Percentiles rank a stretch among this genome's conserved stretches.
Conservation (phyloP, 1,284 basidiomycete genomes). For the Rhodotorula sp. region DNA sequence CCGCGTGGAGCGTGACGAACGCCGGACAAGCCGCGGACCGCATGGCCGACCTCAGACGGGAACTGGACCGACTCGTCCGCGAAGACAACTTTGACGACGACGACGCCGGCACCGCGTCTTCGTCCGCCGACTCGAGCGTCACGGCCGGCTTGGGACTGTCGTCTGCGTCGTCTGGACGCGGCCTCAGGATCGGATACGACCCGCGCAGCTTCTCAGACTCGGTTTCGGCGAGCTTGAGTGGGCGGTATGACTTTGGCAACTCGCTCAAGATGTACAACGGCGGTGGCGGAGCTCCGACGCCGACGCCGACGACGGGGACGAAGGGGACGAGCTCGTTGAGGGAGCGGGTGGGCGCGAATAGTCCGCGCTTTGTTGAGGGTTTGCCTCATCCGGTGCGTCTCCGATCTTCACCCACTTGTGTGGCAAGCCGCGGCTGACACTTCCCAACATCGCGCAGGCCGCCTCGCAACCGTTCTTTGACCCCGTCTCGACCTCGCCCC, state of each 20-base stretch:
- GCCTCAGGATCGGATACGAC: conserved; percentile 12
- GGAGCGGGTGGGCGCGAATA: not conserved
- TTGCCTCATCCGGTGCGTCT: conserved; percentile 24
- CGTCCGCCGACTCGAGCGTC: conserved; percentile 10
- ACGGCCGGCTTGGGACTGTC: not conserved
- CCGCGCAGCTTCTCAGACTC: conserved; percentile 22
- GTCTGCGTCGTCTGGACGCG: not conserved
- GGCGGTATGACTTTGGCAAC: conserved; percentile 56
- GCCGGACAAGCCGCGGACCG: conserved; percentile 46
- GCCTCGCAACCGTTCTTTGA: conserved; percentile 24
- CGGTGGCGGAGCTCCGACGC: not conserved
- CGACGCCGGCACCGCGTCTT: conserved; percentile 8
- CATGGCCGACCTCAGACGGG: conserved; percentile 54
- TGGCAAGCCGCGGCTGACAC: not conserved
- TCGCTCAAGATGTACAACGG: conserved; percentile 51
- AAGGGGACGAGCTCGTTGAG: not conserved
- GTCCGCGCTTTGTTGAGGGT: not conserved
- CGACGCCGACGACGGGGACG: not conserved
- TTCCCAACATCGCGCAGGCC: not conserved
- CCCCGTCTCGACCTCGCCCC: conserved; percentile 31
- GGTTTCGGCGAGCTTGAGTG: conserved; percentile 45
- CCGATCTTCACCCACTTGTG: not conserved
- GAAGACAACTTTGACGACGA: conserved; percentile 51
- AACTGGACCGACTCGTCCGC: conserved; percentile 54
- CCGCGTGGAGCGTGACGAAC: conserved; percentile 51